Evolutionary conservation across 1,139 yeast species (phyloP), one percentile per base, ranked within the genome.

Genomic region (Protomyces inundatus): DNA sequence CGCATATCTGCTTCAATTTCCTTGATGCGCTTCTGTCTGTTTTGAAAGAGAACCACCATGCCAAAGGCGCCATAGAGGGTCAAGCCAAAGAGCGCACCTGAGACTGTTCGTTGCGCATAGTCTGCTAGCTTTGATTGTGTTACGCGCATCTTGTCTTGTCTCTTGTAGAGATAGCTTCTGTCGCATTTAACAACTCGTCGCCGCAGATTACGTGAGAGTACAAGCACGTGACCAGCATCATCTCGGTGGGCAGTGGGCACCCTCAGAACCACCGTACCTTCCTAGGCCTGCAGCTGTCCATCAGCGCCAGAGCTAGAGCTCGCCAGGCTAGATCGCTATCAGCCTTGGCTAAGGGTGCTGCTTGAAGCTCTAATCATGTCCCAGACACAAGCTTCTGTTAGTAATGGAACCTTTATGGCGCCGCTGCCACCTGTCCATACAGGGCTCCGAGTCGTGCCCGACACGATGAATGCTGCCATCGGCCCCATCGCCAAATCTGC

Each of bases 1-100:
- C 55, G 32, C 62, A 58, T 58, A n/a, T 58, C 62, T 32, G 42
- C 62, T 30, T 58, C 62, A 12, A 58, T 58, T 35, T 37, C 55
- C 36, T 51, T 52, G n/a, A 58, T n/a, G 30, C 62, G 33, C 53
- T 52, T 58, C 23, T 58, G 62, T 51, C 62, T 32, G 39, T 58
- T 52, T 30, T 52, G 62, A 23, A 58, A 58, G 53, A 58, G 56
- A 3, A 58, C 55, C 35, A 58, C 62, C 56, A 58, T 52, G 40
- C 62, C 62, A 35, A 58, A 32, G 35, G 62, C 55, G 35, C 62
- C 56, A 35, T 58, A 58, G 16, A 58, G 36, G 5, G 62, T 58
- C 32, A 58, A 30, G 12, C 62, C 62, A 35, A 58, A 58, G 40
- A 58, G 52, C 2, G 56, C 62, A 34, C 62, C 62, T 5, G 62